These are phyloP conservation scores for Candida neerlandica DNA, from an alignment of 1,139 yeast species.

Conservation along the genomic window DNA sequence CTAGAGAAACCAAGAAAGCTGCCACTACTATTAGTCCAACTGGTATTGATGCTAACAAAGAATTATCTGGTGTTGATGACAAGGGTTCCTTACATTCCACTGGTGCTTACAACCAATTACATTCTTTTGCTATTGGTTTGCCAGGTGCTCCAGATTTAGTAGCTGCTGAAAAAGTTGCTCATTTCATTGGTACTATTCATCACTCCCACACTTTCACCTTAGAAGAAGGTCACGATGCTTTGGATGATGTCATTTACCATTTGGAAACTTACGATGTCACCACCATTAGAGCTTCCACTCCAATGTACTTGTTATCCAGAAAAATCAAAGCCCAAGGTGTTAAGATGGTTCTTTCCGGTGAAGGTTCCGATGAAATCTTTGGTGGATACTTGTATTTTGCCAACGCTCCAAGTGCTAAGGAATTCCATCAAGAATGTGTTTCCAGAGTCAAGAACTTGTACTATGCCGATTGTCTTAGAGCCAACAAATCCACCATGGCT, in stretches of 20 bases:
- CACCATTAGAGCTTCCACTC: conserved; percentile 98
- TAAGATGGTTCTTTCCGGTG: conserved; percentile 98
- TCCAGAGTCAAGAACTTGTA: conserved; percentile 96
- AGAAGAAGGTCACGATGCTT: conserved; percentile 95
- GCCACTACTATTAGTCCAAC: conserved; percentile 58
- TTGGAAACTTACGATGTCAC: conserved; percentile 98
- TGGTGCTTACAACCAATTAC: conserved; percentile 79
- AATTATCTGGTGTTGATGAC: conserved; percentile 90
- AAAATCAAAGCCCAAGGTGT: conserved; percentile 99
- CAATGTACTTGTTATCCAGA: conserved; percentile 94
- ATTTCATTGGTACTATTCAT: conserved; percentile 91
- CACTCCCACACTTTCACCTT: conserved; percentile 97
- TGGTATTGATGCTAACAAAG: conserved; percentile 55
- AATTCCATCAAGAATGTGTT: conserved; percentile 95
- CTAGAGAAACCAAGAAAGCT: conserved; percentile 90
- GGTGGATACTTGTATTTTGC: conserved; percentile 99
- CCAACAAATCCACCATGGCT: conserved; percentile 99
- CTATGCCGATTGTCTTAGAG: conserved; percentile 95
- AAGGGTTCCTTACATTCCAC: conserved; percentile 75
- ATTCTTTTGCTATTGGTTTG: conserved; percentile 95
- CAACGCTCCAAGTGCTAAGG: conserved; percentile 88
- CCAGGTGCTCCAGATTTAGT: conserved; percentile 97
- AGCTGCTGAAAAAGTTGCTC: conserved; percentile 97
- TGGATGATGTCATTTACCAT: conserved; percentile 91
- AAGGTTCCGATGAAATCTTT: conserved; percentile 97